Evolutionary conservation across 78 protist genomes (phyloP).

Genomic region (Trichosphaerium sp.): DNA sequence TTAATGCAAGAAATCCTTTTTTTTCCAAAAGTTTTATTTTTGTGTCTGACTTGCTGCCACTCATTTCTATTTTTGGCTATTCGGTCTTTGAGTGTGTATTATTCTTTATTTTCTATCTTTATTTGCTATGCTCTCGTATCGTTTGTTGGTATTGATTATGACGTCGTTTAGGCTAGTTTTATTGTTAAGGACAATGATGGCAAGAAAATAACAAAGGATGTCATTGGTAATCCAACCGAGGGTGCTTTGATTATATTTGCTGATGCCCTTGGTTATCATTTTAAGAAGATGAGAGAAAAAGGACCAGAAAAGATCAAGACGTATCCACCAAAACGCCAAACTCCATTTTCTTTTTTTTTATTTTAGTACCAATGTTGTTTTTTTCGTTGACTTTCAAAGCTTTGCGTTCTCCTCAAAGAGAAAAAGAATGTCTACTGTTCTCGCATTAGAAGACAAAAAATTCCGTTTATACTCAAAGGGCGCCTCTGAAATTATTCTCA

Average conservation of each 20-base stretch:
- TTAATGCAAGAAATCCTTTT: too few species aligned
- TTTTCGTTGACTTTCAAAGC: background rate
- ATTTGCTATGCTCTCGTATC: too few species aligned
- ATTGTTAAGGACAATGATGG: too few species aligned
- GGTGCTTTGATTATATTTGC: slow-evolving; percentile 36
- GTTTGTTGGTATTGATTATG: too few species aligned
- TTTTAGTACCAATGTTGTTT: background rate
- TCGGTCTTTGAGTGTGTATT: too few species aligned
- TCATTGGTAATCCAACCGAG: slow-evolving; percentile 69
- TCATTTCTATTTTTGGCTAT: too few species aligned
- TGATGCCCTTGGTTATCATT: slow-evolving; percentile 18
- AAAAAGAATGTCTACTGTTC: slow-evolving; percentile 22
- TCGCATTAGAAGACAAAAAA: background rate
- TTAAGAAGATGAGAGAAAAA: slow-evolving; percentile 33
- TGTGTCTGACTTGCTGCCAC: too few species aligned
- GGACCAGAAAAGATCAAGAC: background rate
- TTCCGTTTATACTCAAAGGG: slow-evolving; percentile 42
- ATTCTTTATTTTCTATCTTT: too few species aligned
- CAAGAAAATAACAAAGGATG: too few species aligned
- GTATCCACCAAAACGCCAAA: too few species aligned
- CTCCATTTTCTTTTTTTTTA: background rate
- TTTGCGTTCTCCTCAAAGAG: slow-evolving; percentile 70
- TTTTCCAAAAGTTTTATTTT: too few species aligned
- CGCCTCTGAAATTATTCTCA: slow-evolving; percentile 67
- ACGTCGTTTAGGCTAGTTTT: too few species aligned